Evolutionary conservation across 2,329 filamentous ascomycete genomes (phyloP).

Genomic region (Ascochyta pisi): DNA sequence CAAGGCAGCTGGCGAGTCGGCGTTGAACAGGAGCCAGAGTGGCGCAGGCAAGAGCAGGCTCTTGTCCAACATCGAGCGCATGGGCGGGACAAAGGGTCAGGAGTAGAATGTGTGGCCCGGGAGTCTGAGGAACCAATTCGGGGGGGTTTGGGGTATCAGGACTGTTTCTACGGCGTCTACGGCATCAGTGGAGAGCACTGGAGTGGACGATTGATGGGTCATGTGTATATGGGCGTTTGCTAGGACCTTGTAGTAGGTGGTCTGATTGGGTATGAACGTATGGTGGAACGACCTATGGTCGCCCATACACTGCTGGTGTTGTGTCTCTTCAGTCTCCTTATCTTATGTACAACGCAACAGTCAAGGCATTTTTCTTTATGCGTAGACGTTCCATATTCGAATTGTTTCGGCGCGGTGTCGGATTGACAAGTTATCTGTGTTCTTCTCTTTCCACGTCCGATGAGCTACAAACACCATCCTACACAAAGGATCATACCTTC

Average conservation of each 20-base stretch:
- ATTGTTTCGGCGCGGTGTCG: no score
- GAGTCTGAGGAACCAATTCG: conserved; percentile 5
- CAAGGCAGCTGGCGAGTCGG: conserved; percentile 32
- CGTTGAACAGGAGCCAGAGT: conserved; percentile 44
- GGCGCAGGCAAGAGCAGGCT: conserved; percentile 68
- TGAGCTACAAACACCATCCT: not conserved
- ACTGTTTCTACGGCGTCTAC: conserved; percentile 11
- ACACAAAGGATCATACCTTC: conserved; percentile 25
- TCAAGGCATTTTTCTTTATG: not conserved
- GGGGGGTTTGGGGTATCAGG: conserved; percentile 7
- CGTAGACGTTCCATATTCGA: no score
- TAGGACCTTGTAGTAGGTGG: not conserved
- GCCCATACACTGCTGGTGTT: not conserved
- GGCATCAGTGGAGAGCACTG: not conserved
- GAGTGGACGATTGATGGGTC: conserved; percentile 6
- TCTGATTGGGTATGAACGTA: not conserved
- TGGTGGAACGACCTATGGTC: conserved; percentile 11
- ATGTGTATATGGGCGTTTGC: conserved; percentile 6
- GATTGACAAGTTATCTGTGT: not conserved
- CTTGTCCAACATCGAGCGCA: conserved; percentile 86
- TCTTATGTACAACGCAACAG: not conserved
- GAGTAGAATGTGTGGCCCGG: conserved; percentile 26
- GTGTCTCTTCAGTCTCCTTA: not conserved
- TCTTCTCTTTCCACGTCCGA: not conserved
- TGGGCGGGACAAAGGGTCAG: conserved; percentile 64